These are phyloP conservation scores for Ophiognomonia clavigignenti-juglandacearum DNA, from an alignment of 2,329 filamentous ascomycete species.

Conservation along the genomic window DNA sequence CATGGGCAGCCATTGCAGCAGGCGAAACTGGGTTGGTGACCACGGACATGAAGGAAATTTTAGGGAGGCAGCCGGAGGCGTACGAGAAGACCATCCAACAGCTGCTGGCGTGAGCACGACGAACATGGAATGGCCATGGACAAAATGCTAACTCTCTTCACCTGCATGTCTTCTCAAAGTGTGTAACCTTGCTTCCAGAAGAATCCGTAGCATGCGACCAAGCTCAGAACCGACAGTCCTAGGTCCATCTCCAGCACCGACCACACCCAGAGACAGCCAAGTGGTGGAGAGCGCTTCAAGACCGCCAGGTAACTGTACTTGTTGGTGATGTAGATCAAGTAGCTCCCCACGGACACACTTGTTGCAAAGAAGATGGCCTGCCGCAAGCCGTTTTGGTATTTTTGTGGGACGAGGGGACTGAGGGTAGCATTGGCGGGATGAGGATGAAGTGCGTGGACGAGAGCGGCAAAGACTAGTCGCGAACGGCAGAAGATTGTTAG, in stretches of 20 bases:
- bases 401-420: constrained; percentile 43
- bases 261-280: constrained; percentile 93
- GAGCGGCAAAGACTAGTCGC: constrained; percentile 52
- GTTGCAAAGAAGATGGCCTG: constrained; percentile 60
- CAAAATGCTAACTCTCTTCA: neutral
- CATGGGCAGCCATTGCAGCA: constrained; percentile 38
- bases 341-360: constrained; percentile 64
- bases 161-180: neutral
- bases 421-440: constrained; percentile 44
- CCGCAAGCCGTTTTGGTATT: constrained; percentile 43
- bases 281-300: constrained; percentile 85
- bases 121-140: neutral
- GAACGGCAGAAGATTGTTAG: too few relatives aligned
- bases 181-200: constrained; percentile 45
- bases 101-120: constrained; percentile 17
- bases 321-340: constrained; percentile 79
- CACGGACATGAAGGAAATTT: constrained; percentile 29
- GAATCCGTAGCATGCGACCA: constrained; percentile 40
- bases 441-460: constrained; percentile 54
- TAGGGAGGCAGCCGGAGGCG: constrained; percentile 37
- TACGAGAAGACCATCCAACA: constrained; percentile 30
- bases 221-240: constrained; percentile 54
- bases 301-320: constrained; percentile 75
- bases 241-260: constrained; percentile 81
- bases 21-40: constrained; percentile 40